These are phyloP conservation scores for Gastrolobium bilobum DNA, from an alignment of 306 rosid genomes.

Conservation along the genomic window DNA sequence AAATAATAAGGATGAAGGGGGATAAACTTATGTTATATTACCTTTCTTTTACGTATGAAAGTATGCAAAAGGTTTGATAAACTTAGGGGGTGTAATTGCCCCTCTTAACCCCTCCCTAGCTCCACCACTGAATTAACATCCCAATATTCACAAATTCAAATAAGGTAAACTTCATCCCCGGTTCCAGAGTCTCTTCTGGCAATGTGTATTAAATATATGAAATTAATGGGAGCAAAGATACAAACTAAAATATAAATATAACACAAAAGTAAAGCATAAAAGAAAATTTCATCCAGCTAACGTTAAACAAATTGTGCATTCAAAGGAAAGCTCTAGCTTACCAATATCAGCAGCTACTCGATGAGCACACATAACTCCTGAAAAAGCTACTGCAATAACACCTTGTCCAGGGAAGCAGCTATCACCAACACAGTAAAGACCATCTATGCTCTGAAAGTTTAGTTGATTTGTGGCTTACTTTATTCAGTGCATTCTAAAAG, in stretches of 20 bases:
- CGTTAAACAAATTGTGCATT: not conserved
- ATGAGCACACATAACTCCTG: constrained; percentile 97
- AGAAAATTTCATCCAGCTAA: not conserved
- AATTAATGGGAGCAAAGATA: not conserved
- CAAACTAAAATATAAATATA: constrained; percentile 6
- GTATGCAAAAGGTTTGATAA: too few relatives aligned
- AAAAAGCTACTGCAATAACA: constrained; percentile 95
- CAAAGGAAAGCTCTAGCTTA: constrained; percentile 48
- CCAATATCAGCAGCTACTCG: constrained; percentile 98
- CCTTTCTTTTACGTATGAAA: too few relatives aligned
- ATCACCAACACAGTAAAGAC: constrained; percentile 98
- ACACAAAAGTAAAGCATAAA: constrained; percentile 1
- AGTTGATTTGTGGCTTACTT: constrained; percentile 21
- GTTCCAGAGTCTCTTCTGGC: not conserved
- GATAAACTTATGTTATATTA: too few relatives aligned
- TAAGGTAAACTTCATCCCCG: not conserved
- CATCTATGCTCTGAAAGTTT: constrained; percentile 78
- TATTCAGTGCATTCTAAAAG: constrained; percentile 37
- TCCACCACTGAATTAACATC: not conserved
- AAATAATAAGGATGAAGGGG: too few relatives aligned
- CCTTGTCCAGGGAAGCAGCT: constrained; percentile 99
- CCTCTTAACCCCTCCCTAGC: too few relatives aligned
- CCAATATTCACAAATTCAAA: not conserved
- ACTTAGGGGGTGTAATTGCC: too few relatives aligned
- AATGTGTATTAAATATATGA: not conserved